A percentile compares a stretch with the other conserved stretches of the same genome.
These are phyloP conservation scores for Ampelomyces quisqualis DNA, from an alignment of 2,329 filamentous ascomycete genomes.

Conservation along the genomic window DNA sequence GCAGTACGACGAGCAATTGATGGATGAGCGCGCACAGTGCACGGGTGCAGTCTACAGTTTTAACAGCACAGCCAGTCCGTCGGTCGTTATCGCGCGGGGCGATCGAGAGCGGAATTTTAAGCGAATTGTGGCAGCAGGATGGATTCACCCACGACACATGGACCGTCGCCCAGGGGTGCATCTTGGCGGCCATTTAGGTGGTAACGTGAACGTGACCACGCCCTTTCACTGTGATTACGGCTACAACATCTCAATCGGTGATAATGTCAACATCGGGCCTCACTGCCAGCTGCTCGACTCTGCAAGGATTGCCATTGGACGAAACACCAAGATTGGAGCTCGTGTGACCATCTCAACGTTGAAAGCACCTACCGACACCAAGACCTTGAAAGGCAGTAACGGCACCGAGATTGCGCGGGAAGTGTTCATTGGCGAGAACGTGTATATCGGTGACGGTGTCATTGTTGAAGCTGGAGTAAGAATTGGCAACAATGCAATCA, in stretches of 20 bases:
- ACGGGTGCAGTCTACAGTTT: constrained; percentile 79
- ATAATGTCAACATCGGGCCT: constrained; percentile 78
- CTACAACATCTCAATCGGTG: constrained; percentile 87
- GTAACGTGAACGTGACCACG: constrained; percentile 75
- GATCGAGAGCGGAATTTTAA: constrained; percentile 71
- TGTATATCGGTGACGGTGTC: constrained; percentile 64
- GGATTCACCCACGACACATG: constrained; percentile 21
- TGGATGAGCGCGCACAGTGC: constrained; percentile 82
- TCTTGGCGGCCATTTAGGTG: constrained; percentile 63
- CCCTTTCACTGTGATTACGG: constrained; percentile 94
- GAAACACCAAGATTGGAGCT: constrained; percentile 68
- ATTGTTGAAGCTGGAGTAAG: constrained; percentile 60
- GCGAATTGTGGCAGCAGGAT: constrained; percentile 68
- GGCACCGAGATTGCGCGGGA: constrained; percentile 69
- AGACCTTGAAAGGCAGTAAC: constrained; percentile 70
- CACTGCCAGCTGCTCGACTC: constrained; percentile 86
- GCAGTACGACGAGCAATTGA: constrained; percentile 74
- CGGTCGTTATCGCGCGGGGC: constrained; percentile 62
- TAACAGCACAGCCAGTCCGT: constrained; percentile 78
- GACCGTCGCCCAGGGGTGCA: constrained; percentile 4
- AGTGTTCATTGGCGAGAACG: constrained; percentile 74
- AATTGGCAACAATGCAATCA: constrained; percentile 56
- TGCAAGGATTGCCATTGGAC: constrained; percentile 78
- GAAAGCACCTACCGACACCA: constrained; percentile 70
- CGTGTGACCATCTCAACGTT: constrained; percentile 85